Percentiles rank a stretch among this genome's conserved stretches.
These are phyloP conservation scores for Salix exigua DNA, from an alignment of 345 rosid genomes.

Conservation along the genomic window DNA sequence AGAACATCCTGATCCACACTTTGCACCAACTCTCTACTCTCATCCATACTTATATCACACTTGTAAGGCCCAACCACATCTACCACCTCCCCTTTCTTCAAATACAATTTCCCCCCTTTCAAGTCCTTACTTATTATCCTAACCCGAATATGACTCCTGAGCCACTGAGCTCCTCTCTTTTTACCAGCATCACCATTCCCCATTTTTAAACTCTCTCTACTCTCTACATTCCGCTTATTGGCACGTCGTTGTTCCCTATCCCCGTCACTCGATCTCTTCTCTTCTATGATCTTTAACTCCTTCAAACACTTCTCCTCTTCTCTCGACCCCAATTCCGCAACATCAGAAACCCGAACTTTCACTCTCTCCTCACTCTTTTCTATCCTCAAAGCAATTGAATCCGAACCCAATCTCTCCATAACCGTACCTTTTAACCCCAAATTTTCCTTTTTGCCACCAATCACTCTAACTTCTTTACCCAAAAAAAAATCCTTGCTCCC, in stretches of 20 bases:
- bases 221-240: background rate
- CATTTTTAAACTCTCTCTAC: slow-evolving; percentile 22
- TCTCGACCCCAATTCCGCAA: slow-evolving; percentile 61
- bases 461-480: slow-evolving; percentile 62
- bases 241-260: slow-evolving; percentile 19
- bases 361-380: slow-evolving; percentile 20
- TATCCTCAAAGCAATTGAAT: slow-evolving; percentile 40
- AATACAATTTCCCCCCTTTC: slow-evolving; percentile 62
- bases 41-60: slow-evolving; percentile 75
- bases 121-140: slow-evolving; percentile 64
- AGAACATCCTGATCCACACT: slow-evolving; percentile 72
- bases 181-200: slow-evolving; percentile 18
- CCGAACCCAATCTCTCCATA: slow-evolving; percentile 26
- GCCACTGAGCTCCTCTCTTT: slow-evolving; percentile 44
- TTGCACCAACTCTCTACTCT: slow-evolving; percentile 62
- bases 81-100: slow-evolving; percentile 76
- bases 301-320: slow-evolving; percentile 65
- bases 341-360: slow-evolving; percentile 38
- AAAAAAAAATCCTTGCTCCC: slow-evolving; percentile 28
- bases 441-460: slow-evolving; percentile 39
- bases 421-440: slow-evolving; percentile 57
- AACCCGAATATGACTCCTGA: slow-evolving; percentile 69
- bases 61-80: slow-evolving; percentile 73
- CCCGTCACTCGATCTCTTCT: slow-evolving; percentile 4
- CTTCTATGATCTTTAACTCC: slow-evolving; percentile 28